Evolutionary conservation across 345 rosid species (phyloP).

Genomic region (Eucalyptus pauciflora): DNA sequence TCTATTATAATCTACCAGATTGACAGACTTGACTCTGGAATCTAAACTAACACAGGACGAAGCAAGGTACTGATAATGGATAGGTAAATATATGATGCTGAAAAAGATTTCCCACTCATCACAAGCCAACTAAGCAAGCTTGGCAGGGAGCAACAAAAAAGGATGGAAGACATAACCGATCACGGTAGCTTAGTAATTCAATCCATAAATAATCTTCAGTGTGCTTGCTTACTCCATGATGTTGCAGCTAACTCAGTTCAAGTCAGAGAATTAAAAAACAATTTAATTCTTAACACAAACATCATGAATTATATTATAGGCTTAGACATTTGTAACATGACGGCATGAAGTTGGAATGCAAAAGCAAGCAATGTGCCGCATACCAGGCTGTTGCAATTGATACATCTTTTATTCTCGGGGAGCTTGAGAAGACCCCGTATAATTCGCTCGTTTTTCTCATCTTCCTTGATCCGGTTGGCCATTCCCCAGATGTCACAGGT

Average conservation of each 20-base stretch:
- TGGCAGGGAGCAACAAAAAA: background rate
- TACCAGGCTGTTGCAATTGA: constrained; percentile 92
- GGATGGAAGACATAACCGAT: background rate
- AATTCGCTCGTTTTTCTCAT: constrained; percentile 73
- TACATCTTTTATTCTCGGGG: constrained; percentile 77
- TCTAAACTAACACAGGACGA: background rate
- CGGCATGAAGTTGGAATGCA: background rate
- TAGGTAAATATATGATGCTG: background rate
- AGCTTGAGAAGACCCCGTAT: constrained; percentile 87
- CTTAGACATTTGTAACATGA: background rate
- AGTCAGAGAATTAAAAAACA: background rate
- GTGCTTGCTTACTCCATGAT: background rate
- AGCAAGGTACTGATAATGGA: background rate
- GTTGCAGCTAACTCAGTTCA: background rate
- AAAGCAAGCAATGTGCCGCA: background rate
- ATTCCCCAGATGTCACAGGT: background rate
- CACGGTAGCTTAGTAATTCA: background rate
- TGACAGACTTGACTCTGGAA: background rate
- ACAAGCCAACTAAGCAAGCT: background rate
- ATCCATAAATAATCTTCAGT: background rate
- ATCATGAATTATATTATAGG: background rate
- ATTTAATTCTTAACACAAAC: background rate
- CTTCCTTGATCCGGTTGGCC: constrained; percentile 45
- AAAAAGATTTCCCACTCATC: background rate
- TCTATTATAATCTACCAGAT: background rate